phyloP scores from a whole-genome alignment of 139 green algal genomes.

The Spirogloea muscicola region DNA sequence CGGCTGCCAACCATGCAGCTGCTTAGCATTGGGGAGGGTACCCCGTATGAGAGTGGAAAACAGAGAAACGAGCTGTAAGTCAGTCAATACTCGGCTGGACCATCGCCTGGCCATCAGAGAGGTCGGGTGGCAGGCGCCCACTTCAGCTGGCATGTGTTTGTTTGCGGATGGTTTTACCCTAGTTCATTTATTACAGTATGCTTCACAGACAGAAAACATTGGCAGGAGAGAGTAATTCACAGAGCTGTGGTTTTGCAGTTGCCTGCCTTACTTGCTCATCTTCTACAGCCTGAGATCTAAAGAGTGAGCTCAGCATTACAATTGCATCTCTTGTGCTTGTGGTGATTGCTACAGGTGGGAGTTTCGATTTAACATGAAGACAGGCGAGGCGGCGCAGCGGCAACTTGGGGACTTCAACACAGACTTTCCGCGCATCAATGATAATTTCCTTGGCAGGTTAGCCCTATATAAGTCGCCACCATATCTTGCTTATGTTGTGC shows the following conservation, averaged over 20 bases:
- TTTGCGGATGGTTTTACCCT: not conserved
- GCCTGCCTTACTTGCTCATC: not conserved
- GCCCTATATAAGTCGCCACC: not conserved
- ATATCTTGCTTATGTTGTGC: not conserved
- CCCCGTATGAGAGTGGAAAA: not conserved
- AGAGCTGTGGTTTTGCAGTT: not conserved
- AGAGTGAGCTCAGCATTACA: not conserved
- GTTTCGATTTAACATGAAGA: conserved; percentile 56
- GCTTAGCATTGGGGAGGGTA: not conserved
- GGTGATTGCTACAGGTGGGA: conserved; percentile 17
- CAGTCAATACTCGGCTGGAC: not conserved
- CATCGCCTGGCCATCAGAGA: not conserved
- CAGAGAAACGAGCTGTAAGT: not conserved
- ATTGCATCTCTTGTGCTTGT: not conserved
- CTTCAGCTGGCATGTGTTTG: not conserved
- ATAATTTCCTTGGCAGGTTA: conserved; percentile 25
- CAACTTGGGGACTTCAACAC: conserved; percentile 39
- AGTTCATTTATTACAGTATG: not conserved
- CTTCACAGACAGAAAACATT: no score
- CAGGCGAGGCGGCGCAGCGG: conserved; percentile 19
- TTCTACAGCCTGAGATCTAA: not conserved
- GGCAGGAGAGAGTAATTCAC: not conserved
- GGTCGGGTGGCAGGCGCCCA: not conserved
- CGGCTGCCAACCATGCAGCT: conserved; percentile 7
- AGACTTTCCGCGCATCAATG: conserved; percentile 64